Evolutionary conservation across 495 filamentous ascomycete genomes (phyloP).

Genomic region (Aspergillus haitiensis): DNA sequence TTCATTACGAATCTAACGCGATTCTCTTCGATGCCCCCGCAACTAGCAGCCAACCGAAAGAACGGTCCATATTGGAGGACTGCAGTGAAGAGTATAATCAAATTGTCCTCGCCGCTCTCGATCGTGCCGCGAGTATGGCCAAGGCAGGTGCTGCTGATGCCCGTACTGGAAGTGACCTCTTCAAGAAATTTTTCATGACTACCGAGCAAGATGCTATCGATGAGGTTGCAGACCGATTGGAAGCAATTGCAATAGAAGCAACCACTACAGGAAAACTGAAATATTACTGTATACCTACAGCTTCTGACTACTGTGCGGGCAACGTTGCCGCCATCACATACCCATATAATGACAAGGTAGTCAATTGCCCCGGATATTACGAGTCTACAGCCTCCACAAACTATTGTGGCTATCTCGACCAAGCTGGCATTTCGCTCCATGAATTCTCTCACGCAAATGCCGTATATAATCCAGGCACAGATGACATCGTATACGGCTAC

Average conservation of each 20-base stretch:
- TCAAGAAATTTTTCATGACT: slow-evolving; percentile 26
- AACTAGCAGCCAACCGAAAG: neutral
- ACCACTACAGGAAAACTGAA: slow-evolving; percentile 17
- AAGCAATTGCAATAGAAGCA: slow-evolving; percentile 23
- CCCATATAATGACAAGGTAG: slow-evolving; percentile 17
- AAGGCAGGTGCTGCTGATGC: slow-evolving; percentile 21
- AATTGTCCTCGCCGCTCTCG: slow-evolving; percentile 10
- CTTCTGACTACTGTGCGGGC: slow-evolving; percentile 19
- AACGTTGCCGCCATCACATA: slow-evolving; percentile 24
- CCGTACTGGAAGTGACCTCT: slow-evolving; percentile 13
- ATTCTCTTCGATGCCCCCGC: slow-evolving; percentile 16
- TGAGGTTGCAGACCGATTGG: slow-evolving; percentile 20
- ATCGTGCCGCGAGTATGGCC: slow-evolving; percentile 24
- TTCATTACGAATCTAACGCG: slow-evolving; percentile 18
- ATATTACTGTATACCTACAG: slow-evolving; percentile 22
- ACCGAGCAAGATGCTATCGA: slow-evolving; percentile 7
- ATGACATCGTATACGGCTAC: slow-evolving; percentile 24
- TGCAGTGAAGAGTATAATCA: slow-evolving; percentile 22
- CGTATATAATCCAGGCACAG: slow-evolving; percentile 21
- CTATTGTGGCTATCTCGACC: slow-evolving; percentile 21
- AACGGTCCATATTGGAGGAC: slow-evolving; percentile 14
- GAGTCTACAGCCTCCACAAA: slow-evolving; percentile 5
- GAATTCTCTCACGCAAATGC: slow-evolving; percentile 21
- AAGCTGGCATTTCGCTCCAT: slow-evolving; percentile 18
- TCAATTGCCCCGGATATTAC: slow-evolving; percentile 27